Base-by-base conservation (phyloP, 148 eudicot species). In the Cornus controversa region DNA sequence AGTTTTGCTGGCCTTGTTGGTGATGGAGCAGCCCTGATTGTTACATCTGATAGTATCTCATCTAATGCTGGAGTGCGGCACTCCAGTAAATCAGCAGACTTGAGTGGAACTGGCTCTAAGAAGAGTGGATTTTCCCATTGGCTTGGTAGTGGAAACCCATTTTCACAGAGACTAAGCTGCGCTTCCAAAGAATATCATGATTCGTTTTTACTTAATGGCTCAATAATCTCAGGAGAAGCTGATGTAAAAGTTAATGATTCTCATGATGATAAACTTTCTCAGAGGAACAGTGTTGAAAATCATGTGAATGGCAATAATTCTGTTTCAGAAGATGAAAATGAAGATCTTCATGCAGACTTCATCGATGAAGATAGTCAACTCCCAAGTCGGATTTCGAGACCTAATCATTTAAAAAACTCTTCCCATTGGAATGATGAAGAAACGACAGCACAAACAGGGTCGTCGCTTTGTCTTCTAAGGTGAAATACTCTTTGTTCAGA, bases 361-460 rank as follows among this genome's bases (percentile, higher is more conserved):
- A 96, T 96, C 82, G 99, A 96, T 75, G 99, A 96, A 82, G 99
- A 93, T 77, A 96, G 99, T 84, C 99, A 96, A 85, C 89, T 91
- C 53, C 99, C 99, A 8, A 93, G 98, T 82, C 89, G 98, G 76
- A 89, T 84, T 75, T 87, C 92, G 72, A 91, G 79, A 77, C 81
- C 90, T 42, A 80, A 77, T 66, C 82, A 81, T 74, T 63, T 79
- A 64, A 86, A 86, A 73, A 85, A 68, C 71, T 88, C 93, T 34
- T 76, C 85, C 25, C 90, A 87, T 70, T 85, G 89, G 83, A 91
- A 77, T 80, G 91, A 85, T 75, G 91, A 84, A 67, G 98, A 90
- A 77, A 82, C 84, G 84, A 77, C 81, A 50, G 87, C 90, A 62
- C 98, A 96, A 82, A 96, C 99, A 66, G 99, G 93, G 80, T 91